Evolutionary conservation across 164 flowering plant genomes (phyloP), one percentile per base, ranked within the genome.

Genomic region (Brasenia schreberi): DNA sequence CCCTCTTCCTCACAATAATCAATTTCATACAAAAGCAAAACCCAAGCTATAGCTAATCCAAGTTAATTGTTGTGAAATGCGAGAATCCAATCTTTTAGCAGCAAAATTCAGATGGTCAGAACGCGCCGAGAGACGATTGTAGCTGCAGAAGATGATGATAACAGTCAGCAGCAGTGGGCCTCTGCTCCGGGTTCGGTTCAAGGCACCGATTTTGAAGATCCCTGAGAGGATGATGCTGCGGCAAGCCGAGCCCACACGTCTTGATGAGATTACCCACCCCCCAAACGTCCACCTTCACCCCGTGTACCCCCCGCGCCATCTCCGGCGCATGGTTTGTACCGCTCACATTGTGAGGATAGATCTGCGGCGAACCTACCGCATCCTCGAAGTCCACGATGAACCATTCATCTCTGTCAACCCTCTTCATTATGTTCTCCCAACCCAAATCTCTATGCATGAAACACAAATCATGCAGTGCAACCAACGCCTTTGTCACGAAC

Each of bases 101-200:
- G 4, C 56, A 49, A 49, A 49, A 3, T 1, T 14, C 56, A 49
- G 56, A 49, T 9, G 56, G 16, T 49, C 65, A 19, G 65, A 23
- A 33, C 19, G 81, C 67, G 58, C 79, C 69, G 66, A 80, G 73
- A 39, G 89, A 76, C 23, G 87, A 79, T 79, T 85, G 87, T 19
- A 87, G 69, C 84, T 87, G 89, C 65, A 87, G 66, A 71, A 87
- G 71, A 67, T 87, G 89, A 80, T 82, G 92, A 73, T 85, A 87
- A 65, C 92, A 87, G 73, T 87, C 89, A 64, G 92, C 92, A 42
- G 89, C 87, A 19, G 92, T 85, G 0, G 87, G 89, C 33, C 92
- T 68, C 61, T 67, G 79, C 76, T 87, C 92, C 14, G 87, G 87
- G 76, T 83, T 87, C 72, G 74, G 85, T 10, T 87, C 92, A 78